Percentiles rank a stretch among this genome's conserved stretches.
Evolutionary conservation across 139 green algal genomes (phyloP).

Genomic region (Gonium pectorale): DNA sequence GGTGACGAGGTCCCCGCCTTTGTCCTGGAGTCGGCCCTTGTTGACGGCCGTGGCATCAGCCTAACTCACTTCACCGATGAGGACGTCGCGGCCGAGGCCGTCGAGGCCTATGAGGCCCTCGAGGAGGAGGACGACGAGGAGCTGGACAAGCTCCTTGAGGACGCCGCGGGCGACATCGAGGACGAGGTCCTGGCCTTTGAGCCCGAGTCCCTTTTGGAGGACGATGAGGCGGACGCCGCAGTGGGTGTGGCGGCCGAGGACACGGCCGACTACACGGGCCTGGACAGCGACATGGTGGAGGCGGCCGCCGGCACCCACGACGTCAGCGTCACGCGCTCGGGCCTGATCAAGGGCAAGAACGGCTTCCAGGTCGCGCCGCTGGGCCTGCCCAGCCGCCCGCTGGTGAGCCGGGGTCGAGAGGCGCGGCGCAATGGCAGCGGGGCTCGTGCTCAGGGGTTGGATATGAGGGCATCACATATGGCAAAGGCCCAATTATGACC

Average conservation of each 20-base stretch:
- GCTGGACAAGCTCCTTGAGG: conserved; percentile 33
- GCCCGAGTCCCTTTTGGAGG: conserved; percentile 45
- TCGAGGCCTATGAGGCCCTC: conserved; percentile 23
- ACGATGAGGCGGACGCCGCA: conserved; percentile 22
- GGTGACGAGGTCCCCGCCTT: conserved; percentile 45
- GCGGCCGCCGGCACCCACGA: conserved; percentile 1
- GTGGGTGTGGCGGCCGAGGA: not conserved
- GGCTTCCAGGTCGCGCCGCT: conserved; percentile 32
- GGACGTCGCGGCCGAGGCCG: conserved; percentile 49
- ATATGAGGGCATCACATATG: no score
- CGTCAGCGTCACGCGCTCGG: not conserved
- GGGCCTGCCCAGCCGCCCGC: conserved; percentile 43
- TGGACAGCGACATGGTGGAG: not conserved
- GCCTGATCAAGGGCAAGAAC: conserved; percentile 33
- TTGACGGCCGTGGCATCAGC: conserved; percentile 23
- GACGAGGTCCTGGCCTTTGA: conserved; percentile 41
- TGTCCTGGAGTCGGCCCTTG: conserved; percentile 53
- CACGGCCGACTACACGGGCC: not conserved
- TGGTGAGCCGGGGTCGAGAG: conserved; percentile 23
- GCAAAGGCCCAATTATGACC: no score
- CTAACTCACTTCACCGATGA: conserved; percentile 66
- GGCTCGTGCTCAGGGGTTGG: not conserved
- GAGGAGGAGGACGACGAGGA: conserved; percentile 51
- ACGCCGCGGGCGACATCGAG: not conserved
- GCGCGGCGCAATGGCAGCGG: not conserved